Base-by-base conservation (phyloP, 441 rosid genomes). In the Cnidoscolus chayamansa region DNA sequence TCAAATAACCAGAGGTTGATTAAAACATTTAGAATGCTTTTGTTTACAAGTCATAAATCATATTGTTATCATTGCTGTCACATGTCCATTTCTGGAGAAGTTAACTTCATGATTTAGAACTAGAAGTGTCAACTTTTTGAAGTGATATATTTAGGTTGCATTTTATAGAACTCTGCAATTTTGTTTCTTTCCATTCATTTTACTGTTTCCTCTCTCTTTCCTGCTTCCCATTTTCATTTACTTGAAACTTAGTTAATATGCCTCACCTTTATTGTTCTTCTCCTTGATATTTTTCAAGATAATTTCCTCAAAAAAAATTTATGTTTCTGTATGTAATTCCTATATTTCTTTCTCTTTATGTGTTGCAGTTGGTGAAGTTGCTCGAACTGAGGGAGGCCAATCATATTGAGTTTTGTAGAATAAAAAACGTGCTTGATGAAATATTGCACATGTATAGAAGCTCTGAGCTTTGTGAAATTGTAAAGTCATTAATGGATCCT, bases 311-410 rank as follows among this genome's bases (percentile, higher is more conserved):
- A 3, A 32, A 25, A 58, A 56, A 13, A 25, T 25, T 61, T 65
- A 5, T 67, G 30, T 16, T 65, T 50, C 55, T 31, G 70, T 19
- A 54, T 74, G 64, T 80, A 51, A 82, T 77, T 67, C 61, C 64
- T 68, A 40, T 31, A 53, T 63, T 68, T 80, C 45, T 45, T 68
- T 80, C 45, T 45, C 66, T 71, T 47, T 63, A 53, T 74, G 17
- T 68, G 56, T 45, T 83, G 79, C 95, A 95, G 99, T 93, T 94
- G 78, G 98, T 94, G 82, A 94, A 90, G 87, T 88, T 95, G 61
- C 98, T 95, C 72, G 99, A 91, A 76, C 86, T 83, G 79, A 84
- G 89, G 78, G 99, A 95, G 85, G 87, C 96, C 84, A 95, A 95
- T 86, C 95, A 91, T 82, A 81, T 95, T 70, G 98, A 93, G 81